Evolutionary conservation across 257 asterid genomes (phyloP), one percentile per base, ranked within the genome.

Genomic region (Solanum tarapatanum): DNA sequence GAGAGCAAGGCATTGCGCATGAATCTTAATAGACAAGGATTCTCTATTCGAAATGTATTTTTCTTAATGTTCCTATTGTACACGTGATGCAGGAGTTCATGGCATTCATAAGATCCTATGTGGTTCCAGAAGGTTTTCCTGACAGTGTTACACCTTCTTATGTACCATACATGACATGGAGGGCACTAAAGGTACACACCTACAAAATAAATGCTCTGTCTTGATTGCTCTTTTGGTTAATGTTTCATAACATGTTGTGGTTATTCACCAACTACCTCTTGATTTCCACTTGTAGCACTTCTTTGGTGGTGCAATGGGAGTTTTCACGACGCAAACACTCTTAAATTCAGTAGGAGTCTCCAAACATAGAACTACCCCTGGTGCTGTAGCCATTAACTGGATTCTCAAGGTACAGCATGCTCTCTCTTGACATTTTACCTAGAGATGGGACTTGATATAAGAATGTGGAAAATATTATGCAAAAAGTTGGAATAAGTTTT

Each of bases 301-400:
- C 89, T 96, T 96, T 80, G 99, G 99, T n/a, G 99, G 99, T 89
- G 99, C 99, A 62, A 97, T 97, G 98, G 95, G 99, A 86, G 99
- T 96, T 86, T 97, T 97, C 88, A 97, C 99, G 7, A 97, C 99
- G n/a, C 99, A 96, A 90, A 92, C 99, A 66, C 98, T 97, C 72
- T 92, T 97, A 83, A 88, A 90, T 76, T 97, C 99, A 10, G 95
- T 97, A 69, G 99, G 99, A 90, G 94, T 96, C 75, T 92, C 97
- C 83, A 90, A 91, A 90, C 94, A 90, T 89, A 91, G 60, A 74
- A 83, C 95, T 64, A 91, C 92, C 73, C 96, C 96, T 35, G 94
- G 99, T 86, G 99, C 99, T 76, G 94, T 97, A 85, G 99, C 99
- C 86, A 95, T 96, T 93, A 96, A 97, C 88, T 97, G 99, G 99